These are phyloP conservation scores for Panicum hallii DNA, from an alignment of 202 grass and related monocot species.

Conservation along the genomic window DNA sequence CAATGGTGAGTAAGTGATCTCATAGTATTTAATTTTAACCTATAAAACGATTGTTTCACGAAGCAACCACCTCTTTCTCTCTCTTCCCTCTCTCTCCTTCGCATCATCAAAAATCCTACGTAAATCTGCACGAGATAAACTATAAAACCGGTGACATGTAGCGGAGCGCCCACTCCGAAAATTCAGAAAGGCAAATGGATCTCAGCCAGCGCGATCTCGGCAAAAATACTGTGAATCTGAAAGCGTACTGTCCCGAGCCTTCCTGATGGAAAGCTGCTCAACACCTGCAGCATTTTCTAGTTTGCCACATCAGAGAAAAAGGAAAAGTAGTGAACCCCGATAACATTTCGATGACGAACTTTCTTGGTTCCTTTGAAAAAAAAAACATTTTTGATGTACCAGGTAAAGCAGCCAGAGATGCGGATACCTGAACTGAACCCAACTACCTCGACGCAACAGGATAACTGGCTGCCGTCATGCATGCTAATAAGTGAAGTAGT, in stretches of 20 bases:
- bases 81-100: too few relatives aligned
- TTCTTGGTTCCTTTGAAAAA: background rate
- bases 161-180: background rate
- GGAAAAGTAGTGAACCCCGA: background rate
- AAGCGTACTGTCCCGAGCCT: background rate
- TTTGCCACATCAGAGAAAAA: background rate
- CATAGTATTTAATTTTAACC: too few relatives aligned
- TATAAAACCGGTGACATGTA: too few relatives aligned
- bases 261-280: slow-evolving; percentile 16
- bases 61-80: too few relatives aligned
- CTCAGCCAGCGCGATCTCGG: background rate
- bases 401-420: background rate
- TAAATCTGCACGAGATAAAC: too few relatives aligned
- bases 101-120: too few relatives aligned
- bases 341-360: slow-evolving; percentile 5
- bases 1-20: too few relatives aligned
- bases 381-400: background rate
- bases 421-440: background rate
- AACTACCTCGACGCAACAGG: slow-evolving; percentile 2
- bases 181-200: background rate
- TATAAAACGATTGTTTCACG: too few relatives aligned
- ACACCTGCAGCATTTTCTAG: background rate
- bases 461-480: background rate
- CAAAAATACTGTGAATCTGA: background rate
- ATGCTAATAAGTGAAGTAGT: background rate